Evolutionary conservation across 177 flowering plant species (phyloP).

Genomic region (Vitis hybrid): DNA sequence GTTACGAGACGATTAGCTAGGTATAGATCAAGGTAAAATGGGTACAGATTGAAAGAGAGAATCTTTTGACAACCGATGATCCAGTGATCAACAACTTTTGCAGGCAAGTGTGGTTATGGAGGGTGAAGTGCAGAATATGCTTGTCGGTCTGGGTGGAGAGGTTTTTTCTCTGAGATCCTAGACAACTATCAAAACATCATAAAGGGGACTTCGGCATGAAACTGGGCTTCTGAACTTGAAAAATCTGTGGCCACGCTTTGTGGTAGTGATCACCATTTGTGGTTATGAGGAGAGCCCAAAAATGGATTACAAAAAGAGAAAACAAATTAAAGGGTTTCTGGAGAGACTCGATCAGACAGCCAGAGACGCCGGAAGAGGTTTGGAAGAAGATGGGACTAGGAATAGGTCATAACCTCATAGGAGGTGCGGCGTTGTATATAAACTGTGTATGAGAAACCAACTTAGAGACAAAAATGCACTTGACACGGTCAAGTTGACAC

Average conservation of each 20-base stretch:
- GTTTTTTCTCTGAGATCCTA: neutral
- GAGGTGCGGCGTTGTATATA: too few relatives aligned
- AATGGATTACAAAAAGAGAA: too few relatives aligned
- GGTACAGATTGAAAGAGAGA: constrained; percentile 12
- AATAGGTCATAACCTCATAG: too few relatives aligned
- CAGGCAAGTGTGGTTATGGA: neutral
- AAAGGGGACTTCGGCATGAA: constrained; percentile 1
- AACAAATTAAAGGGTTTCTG: too few relatives aligned
- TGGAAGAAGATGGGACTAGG: too few relatives aligned
- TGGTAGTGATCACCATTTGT: constrained; percentile 39
- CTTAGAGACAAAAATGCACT: too few relatives aligned
- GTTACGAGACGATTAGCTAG: too few relatives aligned
- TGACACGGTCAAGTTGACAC: too few relatives aligned
- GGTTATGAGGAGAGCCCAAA: constrained; percentile 6
- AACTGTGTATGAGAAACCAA: too few relatives aligned
- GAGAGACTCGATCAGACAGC: too few relatives aligned
- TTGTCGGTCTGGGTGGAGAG: neutral
- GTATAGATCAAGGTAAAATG: neutral
- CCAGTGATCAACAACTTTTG: neutral
- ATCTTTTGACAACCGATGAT: neutral
- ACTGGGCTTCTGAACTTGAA: constrained; percentile 60
- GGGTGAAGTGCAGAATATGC: neutral
- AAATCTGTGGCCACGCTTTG: constrained; percentile 61
- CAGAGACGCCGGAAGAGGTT: neutral
- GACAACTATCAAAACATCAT: constrained; percentile 2